Evolutionary conservation across 352 stramenopile species (phyloP), one percentile per base, ranked within the genome.

Genomic region (Pythium oligandrum): DNA sequence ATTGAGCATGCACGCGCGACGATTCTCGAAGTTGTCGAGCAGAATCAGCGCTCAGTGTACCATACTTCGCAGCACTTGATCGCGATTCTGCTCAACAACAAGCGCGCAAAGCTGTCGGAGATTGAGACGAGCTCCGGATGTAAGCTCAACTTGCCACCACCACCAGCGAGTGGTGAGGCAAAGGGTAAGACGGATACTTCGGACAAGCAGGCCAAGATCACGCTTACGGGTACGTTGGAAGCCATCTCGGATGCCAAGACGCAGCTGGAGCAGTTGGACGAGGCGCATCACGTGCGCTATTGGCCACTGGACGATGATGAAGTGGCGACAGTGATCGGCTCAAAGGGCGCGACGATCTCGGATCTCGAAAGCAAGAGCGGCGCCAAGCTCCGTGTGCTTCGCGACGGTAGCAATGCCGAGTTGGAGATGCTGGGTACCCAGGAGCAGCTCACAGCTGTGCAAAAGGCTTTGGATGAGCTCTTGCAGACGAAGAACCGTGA

Each of bases 401-500:
- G 70, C 30, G 68, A 75, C 40, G 51, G 64, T 7, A 47, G 12
- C 34, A 66, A 55, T 2, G 75, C 73, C 11, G 82, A 92, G 55
- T 57, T 92, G 1, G 76, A 92, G 48, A 86, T 92, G 68, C 74
- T 88, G 11, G 82, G 82, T 35, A 92, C 73, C 6, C 39, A 80
- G 44, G 77, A 86, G 51, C 82, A 92, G 49, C 63, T 92, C 3
- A 66, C 66, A 9, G 58, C 30, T 12, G 77, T 76, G 2, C 75
- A 86, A 53, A 55, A 51, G 33, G 68, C 64, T 12, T 50, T 92
- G 12, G 78, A 90, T 50, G 64, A 63, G 50, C 70, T 92, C 38
- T 58, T 92, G 49, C 77, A 90, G 64, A 90, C 77, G n/a, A 64
- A 84, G 52, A 76, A 89, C 55, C 78, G 79, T n/a, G 69, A 85